Evolutionary conservation across 2,329 filamentous ascomycete genomes (phyloP).

Genomic region (Coleophoma eucalyptorum): DNA sequence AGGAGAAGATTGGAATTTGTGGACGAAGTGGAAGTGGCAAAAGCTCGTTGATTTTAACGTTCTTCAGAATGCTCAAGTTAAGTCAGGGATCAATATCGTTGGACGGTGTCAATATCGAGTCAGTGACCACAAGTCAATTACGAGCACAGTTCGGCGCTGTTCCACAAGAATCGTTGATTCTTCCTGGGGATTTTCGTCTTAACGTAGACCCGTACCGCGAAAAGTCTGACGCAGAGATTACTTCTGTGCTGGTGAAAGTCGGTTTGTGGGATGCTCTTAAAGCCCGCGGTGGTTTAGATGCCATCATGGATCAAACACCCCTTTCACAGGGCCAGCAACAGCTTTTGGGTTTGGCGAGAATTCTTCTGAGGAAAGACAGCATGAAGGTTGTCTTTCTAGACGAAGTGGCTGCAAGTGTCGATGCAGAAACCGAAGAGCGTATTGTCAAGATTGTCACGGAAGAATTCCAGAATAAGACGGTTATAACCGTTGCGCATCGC

Average conservation of each 20-base stretch:
- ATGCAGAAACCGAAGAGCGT: slow-evolving; percentile 49
- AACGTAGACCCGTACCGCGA: slow-evolving; percentile 13
- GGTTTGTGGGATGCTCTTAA: neutral
- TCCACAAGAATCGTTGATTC: slow-evolving; percentile 35
- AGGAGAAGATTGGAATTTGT: slow-evolving; percentile 44
- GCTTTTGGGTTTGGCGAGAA: slow-evolving; percentile 29
- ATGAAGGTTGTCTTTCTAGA: slow-evolving; percentile 59
- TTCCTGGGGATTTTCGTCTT: slow-evolving; percentile 27
- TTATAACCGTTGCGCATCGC: slow-evolving; percentile 34
- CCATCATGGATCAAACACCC: neutral
- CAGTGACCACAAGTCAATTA: slow-evolving; percentile 32
- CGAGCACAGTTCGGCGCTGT: slow-evolving; percentile 35
- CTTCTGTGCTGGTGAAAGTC: neutral
- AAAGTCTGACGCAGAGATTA: neutral
- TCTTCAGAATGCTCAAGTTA: slow-evolving; percentile 45
- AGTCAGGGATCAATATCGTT: slow-evolving; percentile 33
- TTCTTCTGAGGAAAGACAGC: slow-evolving; percentile 34
- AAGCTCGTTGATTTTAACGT: slow-evolving; percentile 35
- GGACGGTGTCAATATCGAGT: slow-evolving; percentile 35
- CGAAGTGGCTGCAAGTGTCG: slow-evolving; percentile 47
- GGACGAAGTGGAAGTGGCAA: slow-evolving; percentile 45
- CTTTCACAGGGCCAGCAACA: slow-evolving; percentile 22
- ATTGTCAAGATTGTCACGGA: slow-evolving; percentile 51
- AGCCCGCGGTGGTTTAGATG: slow-evolving; percentile 25
- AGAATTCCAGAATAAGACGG: slow-evolving; percentile 49